Conservation (phyloP, 1,284 basidiomycete genomes). For the Ustilago loliicola region DNA sequence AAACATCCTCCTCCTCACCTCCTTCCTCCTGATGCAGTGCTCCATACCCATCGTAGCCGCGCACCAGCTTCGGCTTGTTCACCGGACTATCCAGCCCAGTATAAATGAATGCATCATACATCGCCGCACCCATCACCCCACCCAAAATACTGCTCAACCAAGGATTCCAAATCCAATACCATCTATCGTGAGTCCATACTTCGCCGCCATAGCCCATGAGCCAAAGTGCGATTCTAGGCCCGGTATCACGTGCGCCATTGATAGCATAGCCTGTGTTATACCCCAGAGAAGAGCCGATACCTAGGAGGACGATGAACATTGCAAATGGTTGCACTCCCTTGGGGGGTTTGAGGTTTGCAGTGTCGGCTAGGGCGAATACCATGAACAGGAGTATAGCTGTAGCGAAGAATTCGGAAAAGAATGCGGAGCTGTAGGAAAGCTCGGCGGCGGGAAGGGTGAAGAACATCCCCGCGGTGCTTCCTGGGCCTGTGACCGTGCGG, state of each 20-base stretch:
- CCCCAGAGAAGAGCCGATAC: slow-evolving; percentile 75
- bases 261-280: slow-evolving; percentile 77
- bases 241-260: slow-evolving; percentile 78
- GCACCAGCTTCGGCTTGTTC: slow-evolving; percentile 43
- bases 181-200: slow-evolving; percentile 73
- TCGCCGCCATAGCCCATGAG: slow-evolving; percentile 76
- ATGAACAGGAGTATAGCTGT: slow-evolving; percentile 56
- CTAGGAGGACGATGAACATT: slow-evolving; percentile 76
- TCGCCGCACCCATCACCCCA: slow-evolving; percentile 65
- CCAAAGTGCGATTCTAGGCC: slow-evolving; percentile 76
- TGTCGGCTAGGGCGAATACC: slow-evolving; percentile 51
- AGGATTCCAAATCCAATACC: slow-evolving; percentile 84
- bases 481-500: slow-evolving; percentile 74
- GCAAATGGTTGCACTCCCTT: slow-evolving; percentile 75
- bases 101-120: slow-evolving; percentile 70
- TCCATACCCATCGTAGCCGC: slow-evolving; percentile 5
- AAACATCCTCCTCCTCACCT: background rate
- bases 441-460: slow-evolving; percentile 75
- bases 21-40: slow-evolving; percentile 9
- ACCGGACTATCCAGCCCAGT: slow-evolving; percentile 69
- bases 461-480: slow-evolving; percentile 79
- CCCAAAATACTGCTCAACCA: slow-evolving; percentile 62
- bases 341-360: slow-evolving; percentile 73
- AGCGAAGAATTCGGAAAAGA: slow-evolving; percentile 59
- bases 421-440: slow-evolving; percentile 40